Evolutionary conservation across 345 rosid genomes (phyloP).

Genomic region (Salix koriyanagi): DNA sequence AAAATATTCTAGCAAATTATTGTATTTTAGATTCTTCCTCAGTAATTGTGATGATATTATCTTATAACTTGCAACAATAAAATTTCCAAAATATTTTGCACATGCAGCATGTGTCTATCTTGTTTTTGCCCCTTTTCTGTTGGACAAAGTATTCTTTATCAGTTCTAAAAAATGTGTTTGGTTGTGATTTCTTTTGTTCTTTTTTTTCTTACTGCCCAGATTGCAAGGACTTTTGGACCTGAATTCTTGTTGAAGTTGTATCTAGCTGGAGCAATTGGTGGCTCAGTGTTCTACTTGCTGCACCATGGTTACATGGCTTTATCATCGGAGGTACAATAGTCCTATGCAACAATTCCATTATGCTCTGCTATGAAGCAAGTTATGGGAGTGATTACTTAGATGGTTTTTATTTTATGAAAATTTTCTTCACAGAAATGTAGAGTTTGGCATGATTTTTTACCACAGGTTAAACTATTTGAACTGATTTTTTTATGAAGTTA

Average conservation of each 20-base stretch:
- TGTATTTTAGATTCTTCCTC: not conserved
- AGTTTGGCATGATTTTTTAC: not conserved
- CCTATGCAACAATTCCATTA: not conserved
- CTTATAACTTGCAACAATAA: not conserved
- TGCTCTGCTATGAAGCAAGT: conserved; percentile 1
- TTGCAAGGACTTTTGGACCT: conserved; percentile 63
- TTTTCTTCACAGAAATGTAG: not conserved
- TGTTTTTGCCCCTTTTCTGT: conserved; percentile 42
- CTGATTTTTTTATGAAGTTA: too few species aligned
- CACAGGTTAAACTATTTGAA: not conserved
- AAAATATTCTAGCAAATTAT: not conserved
- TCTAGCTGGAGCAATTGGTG: conserved; percentile 79
- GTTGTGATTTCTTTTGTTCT: too few species aligned
- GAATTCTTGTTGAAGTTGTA: conserved; percentile 66
- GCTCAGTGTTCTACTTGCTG: conserved; percentile 67
- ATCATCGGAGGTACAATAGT: conserved; percentile 48
- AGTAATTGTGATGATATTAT: not conserved
- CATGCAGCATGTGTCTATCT: conserved; percentile 65
- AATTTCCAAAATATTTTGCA: conserved; percentile 19
- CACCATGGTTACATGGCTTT: conserved; percentile 56
- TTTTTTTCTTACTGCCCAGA: conserved; percentile 30
- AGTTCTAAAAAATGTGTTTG: conserved; percentile 56
- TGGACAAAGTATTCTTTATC: conserved; percentile 57
- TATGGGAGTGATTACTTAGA: not conserved
- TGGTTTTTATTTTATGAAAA: not conserved